Percentiles rank a stretch among this genome's conserved stretches.
These are phyloP conservation scores for Fomitopsis palustris DNA, from an alignment of 1,284 basidiomycete genomes.

Conservation along the genomic window DNA sequence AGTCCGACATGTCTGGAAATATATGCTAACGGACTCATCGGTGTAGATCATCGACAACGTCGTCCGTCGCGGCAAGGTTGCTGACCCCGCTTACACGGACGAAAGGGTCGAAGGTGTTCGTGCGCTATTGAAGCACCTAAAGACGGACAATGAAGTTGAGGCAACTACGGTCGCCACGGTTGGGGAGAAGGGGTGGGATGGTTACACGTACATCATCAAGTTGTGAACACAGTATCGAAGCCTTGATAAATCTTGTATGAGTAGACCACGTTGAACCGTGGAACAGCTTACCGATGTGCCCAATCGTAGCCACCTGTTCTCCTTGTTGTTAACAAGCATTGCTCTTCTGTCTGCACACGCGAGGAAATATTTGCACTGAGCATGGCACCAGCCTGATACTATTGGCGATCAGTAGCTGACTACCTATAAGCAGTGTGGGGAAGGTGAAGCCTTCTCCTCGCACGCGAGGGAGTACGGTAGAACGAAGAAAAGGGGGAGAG, in stretches of 20 bases:
- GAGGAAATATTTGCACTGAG: neutral
- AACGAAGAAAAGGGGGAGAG: slow-evolving; percentile 9
- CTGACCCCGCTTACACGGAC: slow-evolving; percentile 38
- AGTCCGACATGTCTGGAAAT: neutral
- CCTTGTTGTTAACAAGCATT: neutral
- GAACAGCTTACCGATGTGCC: too few species aligned
- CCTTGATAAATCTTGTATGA: neutral
- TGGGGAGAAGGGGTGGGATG: slow-evolving; percentile 62
- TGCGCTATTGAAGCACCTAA: slow-evolving; percentile 41
- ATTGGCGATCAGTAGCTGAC: slow-evolving; percentile 7
- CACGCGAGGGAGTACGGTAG: slow-evolving; percentile 29
- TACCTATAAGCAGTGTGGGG: slow-evolving; percentile 17
- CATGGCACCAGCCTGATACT: slow-evolving; percentile 23
- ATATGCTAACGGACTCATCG: too few species aligned
- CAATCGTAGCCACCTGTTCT: too few species aligned
- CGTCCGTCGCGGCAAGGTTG: slow-evolving; percentile 46
- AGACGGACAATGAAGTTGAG: slow-evolving; percentile 53
- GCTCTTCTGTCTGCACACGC: neutral
- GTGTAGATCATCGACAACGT: slow-evolving; percentile 65
- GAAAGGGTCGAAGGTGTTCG: slow-evolving; percentile 44
- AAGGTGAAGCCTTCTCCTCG: slow-evolving; percentile 29
- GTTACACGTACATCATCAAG: slow-evolving; percentile 49
- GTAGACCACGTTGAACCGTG: neutral
- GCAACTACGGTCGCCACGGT: slow-evolving; percentile 59
- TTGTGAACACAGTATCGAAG: slow-evolving; percentile 15